These are phyloP conservation scores for Pouteria campechiana DNA, from an alignment of 179 eudicot genomes.

Conservation along the genomic window DNA sequence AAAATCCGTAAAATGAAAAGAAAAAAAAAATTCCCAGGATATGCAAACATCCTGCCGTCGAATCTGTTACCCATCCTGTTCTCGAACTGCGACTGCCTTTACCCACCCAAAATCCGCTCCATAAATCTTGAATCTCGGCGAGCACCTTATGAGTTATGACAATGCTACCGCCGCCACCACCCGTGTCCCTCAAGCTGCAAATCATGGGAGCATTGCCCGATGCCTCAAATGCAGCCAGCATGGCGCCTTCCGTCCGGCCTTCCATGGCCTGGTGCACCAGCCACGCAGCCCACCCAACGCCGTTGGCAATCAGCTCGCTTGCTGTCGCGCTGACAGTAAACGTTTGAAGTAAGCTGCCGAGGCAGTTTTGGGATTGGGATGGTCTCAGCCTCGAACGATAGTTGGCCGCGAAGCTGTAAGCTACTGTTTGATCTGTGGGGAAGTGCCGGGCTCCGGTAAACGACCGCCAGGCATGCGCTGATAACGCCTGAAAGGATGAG, in stretches of 20 bases:
- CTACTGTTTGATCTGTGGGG: background rate
- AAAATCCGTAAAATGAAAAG: no score
- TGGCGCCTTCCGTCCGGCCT: background rate
- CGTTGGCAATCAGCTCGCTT: background rate
- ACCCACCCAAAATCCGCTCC: background rate
- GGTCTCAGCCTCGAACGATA: background rate
- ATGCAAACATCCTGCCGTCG: background rate
- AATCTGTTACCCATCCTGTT: background rate
- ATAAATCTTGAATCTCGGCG: background rate
- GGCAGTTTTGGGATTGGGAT: background rate
- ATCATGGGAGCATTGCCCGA: background rate
- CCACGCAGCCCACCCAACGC: background rate
- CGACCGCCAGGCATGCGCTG: background rate
- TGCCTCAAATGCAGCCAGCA: background rate
- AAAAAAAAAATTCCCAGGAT: no score
- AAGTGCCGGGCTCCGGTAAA: background rate
- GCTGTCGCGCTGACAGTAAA: background rate
- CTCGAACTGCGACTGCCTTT: background rate
- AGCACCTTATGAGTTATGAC: background rate
- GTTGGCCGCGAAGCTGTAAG: no score
- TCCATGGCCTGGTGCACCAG: background rate
- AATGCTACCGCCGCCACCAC: background rate
- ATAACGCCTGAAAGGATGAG: background rate
- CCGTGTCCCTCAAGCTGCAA: background rate
- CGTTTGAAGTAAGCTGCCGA: background rate